phyloP scores from a whole-genome alignment of 208 protist genomes.

The Porcisia hertigi region DNA sequence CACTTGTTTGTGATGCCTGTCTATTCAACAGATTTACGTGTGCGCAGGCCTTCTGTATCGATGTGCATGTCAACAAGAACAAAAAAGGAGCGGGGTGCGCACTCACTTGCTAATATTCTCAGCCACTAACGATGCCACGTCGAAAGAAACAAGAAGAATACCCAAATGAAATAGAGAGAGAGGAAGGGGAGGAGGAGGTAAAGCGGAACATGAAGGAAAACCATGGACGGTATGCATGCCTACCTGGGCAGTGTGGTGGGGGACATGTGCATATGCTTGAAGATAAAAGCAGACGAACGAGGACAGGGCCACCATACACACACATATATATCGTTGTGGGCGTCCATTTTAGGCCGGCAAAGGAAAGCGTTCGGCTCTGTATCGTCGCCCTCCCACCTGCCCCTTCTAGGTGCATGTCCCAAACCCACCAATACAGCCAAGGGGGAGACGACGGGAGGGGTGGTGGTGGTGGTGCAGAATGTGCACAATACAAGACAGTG shows the following conservation, averaged over 20 bases:
- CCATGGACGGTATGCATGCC: not conserved
- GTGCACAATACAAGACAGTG: not conserved
- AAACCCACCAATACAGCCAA: not conserved
- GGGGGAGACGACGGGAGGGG: not conserved
- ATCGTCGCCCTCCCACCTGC: not conserved
- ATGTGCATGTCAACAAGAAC: not conserved
- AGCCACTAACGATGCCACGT: not conserved
- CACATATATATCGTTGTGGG: not conserved
- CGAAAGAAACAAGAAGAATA: not conserved
- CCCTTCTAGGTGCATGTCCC: not conserved
- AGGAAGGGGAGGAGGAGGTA: not conserved
- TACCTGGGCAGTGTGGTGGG: not conserved
- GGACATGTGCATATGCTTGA: not conserved
- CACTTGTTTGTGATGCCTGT: not conserved
- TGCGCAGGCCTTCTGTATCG: not conserved
- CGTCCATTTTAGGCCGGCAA: not conserved
- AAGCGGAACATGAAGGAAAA: not conserved
- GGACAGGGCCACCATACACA: not conserved
- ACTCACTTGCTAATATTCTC: not conserved
- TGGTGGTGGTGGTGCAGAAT: not conserved
- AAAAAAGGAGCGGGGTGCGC: too few relatives aligned
- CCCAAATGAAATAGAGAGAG: not conserved
- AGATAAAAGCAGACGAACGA: not conserved
- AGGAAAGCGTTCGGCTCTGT: not conserved
- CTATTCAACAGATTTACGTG: not conserved